phyloP scores from a whole-genome alignment of 805 yeast genomes.

The Saturnispora gosingensis region DNA sequence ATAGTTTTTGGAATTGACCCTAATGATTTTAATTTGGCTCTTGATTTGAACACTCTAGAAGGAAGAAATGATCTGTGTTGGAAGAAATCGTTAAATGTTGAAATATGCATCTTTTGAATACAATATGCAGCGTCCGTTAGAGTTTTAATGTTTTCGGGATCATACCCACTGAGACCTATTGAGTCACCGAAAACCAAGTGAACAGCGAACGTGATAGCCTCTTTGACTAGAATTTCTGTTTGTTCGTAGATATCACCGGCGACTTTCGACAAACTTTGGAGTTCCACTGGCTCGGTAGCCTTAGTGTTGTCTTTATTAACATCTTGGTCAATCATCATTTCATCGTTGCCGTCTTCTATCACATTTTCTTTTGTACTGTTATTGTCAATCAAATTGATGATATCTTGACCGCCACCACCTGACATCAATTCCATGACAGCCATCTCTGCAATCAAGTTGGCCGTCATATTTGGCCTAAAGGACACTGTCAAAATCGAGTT shows the following conservation, averaged over 20 bases:
- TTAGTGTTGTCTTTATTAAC: neutral
- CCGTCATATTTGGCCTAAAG: slow-evolving; percentile 36
- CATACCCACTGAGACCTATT: slow-evolving; percentile 41
- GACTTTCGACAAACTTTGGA: neutral
- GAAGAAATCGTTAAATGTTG: slow-evolving; percentile 50
- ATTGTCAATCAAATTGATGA: slow-evolving; percentile 8
- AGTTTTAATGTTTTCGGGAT: slow-evolving; percentile 25
- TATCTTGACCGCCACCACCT: neutral
- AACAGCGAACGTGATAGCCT: slow-evolving; percentile 45
- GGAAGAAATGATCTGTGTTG: slow-evolving; percentile 14
- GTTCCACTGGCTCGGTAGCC: neutral
- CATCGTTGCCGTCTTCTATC: slow-evolving; percentile 8
- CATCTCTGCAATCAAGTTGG: slow-evolving; percentile 33
- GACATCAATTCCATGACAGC: slow-evolving; percentile 28
- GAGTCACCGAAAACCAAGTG: slow-evolving; percentile 50
- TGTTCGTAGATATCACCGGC: slow-evolving; percentile 29
- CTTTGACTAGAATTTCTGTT: slow-evolving; percentile 31
- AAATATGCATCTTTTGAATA: slow-evolving; percentile 40
- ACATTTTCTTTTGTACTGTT: neutral
- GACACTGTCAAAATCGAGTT: slow-evolving; percentile 60
- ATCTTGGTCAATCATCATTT: slow-evolving; percentile 13
- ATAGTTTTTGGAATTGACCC: slow-evolving; percentile 22
- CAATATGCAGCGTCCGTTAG: slow-evolving; percentile 36
- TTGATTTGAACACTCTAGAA: slow-evolving; percentile 14
- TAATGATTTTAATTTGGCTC: slow-evolving; percentile 14